These are phyloP conservation scores for Fusarium nematophilum DNA, from an alignment of 2,329 filamentous ascomycete genomes.

Conservation along the genomic window DNA sequence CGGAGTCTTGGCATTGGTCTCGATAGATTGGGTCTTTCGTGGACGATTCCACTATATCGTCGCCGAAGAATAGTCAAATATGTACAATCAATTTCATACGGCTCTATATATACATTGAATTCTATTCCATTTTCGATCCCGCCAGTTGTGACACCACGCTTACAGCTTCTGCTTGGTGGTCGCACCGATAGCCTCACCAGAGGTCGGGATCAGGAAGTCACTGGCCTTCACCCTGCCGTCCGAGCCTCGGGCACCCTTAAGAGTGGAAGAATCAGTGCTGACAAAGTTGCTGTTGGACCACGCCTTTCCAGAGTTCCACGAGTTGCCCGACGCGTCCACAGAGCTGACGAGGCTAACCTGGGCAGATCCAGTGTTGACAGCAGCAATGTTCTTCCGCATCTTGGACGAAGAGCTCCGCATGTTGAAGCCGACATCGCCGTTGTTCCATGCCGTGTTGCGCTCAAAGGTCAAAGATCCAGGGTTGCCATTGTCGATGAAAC, in stretches of 20 bases:
- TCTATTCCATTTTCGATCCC: too few relatives aligned
- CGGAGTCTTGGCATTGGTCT: too few relatives aligned
- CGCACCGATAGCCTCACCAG: slow-evolving; percentile 41
- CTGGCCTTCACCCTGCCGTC: slow-evolving; percentile 54
- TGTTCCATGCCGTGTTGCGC: slow-evolving; percentile 60
- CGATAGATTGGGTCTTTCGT: too few relatives aligned
- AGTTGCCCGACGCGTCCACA: slow-evolving; percentile 51
- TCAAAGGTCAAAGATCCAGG: slow-evolving; percentile 53
- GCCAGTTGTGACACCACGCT: too few relatives aligned
- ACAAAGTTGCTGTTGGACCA: slow-evolving; percentile 55
- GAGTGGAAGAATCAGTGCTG: slow-evolving; percentile 48
- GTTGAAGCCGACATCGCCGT: slow-evolving; percentile 47
- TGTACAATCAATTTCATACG: too few relatives aligned
- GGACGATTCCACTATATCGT: too few relatives aligned
- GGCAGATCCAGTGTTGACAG: slow-evolving; percentile 19
- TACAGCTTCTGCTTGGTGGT: slow-evolving; percentile 30
- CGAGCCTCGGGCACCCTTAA: slow-evolving; percentile 52
- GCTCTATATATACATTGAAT: too few relatives aligned
- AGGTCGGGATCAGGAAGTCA: slow-evolving; percentile 55
- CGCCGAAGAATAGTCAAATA: too few relatives aligned
- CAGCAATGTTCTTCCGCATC: slow-evolving; percentile 54
- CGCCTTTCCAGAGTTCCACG: slow-evolving; percentile 53
- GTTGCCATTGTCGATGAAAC: slow-evolving; percentile 60
- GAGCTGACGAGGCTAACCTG: slow-evolving; percentile 26
- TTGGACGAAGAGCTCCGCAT: slow-evolving; percentile 44